Evolutionary conservation across 2,329 filamentous ascomycete genomes (phyloP).

Genomic region (Botryotinia convoluta): DNA sequence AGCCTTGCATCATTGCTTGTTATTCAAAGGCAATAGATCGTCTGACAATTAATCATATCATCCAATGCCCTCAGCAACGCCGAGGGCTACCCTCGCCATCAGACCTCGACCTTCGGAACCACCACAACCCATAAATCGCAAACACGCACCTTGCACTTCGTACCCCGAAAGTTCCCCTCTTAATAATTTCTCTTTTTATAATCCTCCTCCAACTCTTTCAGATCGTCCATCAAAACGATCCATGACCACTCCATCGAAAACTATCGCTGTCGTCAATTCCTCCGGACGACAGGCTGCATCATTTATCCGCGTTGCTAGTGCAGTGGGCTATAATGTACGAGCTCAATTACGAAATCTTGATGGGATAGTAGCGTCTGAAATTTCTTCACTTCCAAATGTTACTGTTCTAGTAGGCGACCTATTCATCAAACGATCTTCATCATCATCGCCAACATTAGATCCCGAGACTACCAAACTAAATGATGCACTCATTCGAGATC

Average conservation of each 20-base stretch:
- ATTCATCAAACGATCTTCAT: slow-evolving; percentile 44
- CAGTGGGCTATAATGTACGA: slow-evolving; percentile 88
- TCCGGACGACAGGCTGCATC: slow-evolving; percentile 94
- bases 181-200: slow-evolving; percentile 25
- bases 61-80: slow-evolving; percentile 36
- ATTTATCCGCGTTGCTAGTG: slow-evolving; percentile 88
- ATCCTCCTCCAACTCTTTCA: slow-evolving; percentile 21
- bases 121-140: slow-evolving; percentile 29
- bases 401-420: slow-evolving; percentile 63
- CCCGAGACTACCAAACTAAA: slow-evolving; percentile 68
- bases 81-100: slow-evolving; percentile 33
- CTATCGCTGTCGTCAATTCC: slow-evolving; percentile 91
- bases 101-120: slow-evolving; percentile 30
- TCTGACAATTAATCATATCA: neutral
- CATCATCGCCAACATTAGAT: slow-evolving; percentile 56
- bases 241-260: slow-evolving; percentile 43
- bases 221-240: slow-evolving; percentile 36
- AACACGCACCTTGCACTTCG: slow-evolving; percentile 35
- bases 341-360: slow-evolving; percentile 87
- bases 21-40: neutral
- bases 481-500: slow-evolving; percentile 65
- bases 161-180: slow-evolving; percentile 27
- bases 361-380: slow-evolving; percentile 84
- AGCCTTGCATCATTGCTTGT: neutral
- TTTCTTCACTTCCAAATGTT: slow-evolving; percentile 75